Conservation (phyloP, 2,329 filamentous ascomycete species). For the Fusarium foetens region DNA sequence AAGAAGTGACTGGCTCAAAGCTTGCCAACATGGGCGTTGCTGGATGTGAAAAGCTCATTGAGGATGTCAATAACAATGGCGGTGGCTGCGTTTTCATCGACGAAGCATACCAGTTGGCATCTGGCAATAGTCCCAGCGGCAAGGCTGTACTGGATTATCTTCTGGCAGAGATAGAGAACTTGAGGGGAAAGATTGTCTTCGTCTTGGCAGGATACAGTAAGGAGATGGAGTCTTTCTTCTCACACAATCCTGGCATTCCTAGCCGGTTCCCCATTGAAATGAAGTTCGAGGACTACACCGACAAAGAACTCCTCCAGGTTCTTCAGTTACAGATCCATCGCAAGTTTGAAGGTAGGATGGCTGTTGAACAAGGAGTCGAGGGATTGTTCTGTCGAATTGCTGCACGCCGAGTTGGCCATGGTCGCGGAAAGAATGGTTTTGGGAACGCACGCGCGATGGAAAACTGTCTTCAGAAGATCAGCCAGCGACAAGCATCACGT, state of each 20-base stretch:
- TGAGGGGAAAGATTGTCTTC: slow-evolving; percentile 75
- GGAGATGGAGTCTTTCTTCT: slow-evolving; percentile 81
- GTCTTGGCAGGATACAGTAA: slow-evolving; percentile 78
- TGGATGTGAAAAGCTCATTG: slow-evolving; percentile 63
- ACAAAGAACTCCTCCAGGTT: slow-evolving; percentile 72
- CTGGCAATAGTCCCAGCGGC: slow-evolving; percentile 66
- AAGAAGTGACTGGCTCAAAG: slow-evolving; percentile 75
- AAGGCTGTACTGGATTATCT: slow-evolving; percentile 74
- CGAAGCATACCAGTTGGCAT: slow-evolving; percentile 79
- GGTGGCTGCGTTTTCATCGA: slow-evolving; percentile 82
- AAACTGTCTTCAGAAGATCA: slow-evolving; percentile 66
- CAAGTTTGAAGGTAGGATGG: slow-evolving; percentile 66
- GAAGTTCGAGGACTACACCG: slow-evolving; percentile 75
- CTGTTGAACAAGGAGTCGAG: slow-evolving; percentile 64
- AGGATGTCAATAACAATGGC: slow-evolving; percentile 61
- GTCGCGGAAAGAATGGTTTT: slow-evolving; percentile 73
- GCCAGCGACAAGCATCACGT: slow-evolving; percentile 67
- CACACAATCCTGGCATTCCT: slow-evolving; percentile 76
- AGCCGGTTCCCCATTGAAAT: slow-evolving; percentile 75
- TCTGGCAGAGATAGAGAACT: slow-evolving; percentile 77
- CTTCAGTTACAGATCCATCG: slow-evolving; percentile 63
- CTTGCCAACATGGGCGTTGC: slow-evolving; percentile 71
- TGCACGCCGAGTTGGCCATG: slow-evolving; percentile 67
- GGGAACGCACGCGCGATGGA: slow-evolving; percentile 78
- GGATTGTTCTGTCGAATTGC: slow-evolving; percentile 74